phyloP scores from a whole-genome alignment of 495 filamentous ascomycete species.

The Rostrohypoxylon terebratum region DNA sequence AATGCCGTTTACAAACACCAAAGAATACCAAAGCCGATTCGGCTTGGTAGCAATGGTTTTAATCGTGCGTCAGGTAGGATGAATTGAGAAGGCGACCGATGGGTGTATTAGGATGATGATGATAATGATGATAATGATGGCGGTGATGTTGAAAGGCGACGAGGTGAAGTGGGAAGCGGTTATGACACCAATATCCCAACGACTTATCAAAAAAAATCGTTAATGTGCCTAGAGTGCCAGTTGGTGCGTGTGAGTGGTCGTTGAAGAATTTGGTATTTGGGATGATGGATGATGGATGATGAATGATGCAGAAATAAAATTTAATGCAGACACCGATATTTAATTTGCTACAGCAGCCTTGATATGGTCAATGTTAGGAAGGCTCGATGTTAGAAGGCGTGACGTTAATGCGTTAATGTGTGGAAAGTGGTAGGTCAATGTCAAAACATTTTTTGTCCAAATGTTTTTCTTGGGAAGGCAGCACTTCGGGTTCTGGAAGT shows the following conservation, averaged over 20 bases:
- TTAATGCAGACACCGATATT: not conserved
- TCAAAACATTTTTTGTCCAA: constrained; percentile 23
- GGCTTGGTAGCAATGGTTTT: not conserved
- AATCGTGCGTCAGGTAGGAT: constrained; percentile 5
- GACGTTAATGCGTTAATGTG: constrained; percentile 28
- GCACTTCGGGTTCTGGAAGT: constrained; percentile 7
- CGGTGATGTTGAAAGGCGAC: constrained; percentile 7
- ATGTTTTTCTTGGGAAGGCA: constrained; percentile 10
- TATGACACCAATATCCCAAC: constrained; percentile 5
- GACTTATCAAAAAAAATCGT: not conserved
- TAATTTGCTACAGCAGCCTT: not conserved
- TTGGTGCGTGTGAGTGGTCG: not conserved
- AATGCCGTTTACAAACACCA: too few relatives aligned
- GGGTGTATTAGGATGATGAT: not conserved
- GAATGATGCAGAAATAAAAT: not conserved
- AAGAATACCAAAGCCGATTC: constrained; percentile 9
- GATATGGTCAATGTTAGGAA: not conserved
- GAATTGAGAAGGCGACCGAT: constrained; percentile 21
- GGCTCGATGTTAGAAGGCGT: constrained; percentile 9
- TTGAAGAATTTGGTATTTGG: not conserved
- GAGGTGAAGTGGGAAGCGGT: not conserved
- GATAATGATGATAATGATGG: not conserved
- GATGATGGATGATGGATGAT: too few relatives aligned
- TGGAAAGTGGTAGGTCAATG: constrained; percentile 31
- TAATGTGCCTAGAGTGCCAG: not conserved